Base-by-base conservation (phyloP, 2,329 filamentous ascomycete species). In the Endoconidiophora laricicola region DNA sequence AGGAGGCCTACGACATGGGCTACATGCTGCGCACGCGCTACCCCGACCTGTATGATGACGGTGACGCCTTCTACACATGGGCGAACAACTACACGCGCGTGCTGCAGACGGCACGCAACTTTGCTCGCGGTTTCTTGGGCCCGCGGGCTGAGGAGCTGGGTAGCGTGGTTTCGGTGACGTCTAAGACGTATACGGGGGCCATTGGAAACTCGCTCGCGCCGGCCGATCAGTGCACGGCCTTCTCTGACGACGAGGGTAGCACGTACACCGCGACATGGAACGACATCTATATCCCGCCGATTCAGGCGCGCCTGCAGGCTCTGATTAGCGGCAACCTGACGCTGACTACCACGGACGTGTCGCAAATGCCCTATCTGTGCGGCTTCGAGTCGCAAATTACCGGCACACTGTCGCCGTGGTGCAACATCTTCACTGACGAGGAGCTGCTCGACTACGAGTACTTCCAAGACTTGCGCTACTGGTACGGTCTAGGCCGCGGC, bases 361-460 rank as follows among this genome's bases (percentile, higher is more conserved):
- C 64, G 6, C 69, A 72, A 42, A 77, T 83, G 46, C 78, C 78
- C 0, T 82, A 83, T 56, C 67, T 83, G n/a, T 85, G 80, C 56
- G 80, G 78, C 3, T 84, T 81, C 53, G 80, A 85, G 57, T 77
- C 72, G 2, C 79, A 83, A 57, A 81, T 83, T 55, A 76, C 69
- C 0, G 79, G 79, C 1, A 64, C 63, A 2, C 60, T 74, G 3
- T 81, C 76, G 3, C 74, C 78, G 0, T 83, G 75, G 66, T 83
- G 80, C 59, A 65, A 66, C 46, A 66, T 80, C 14, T 78, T 81
- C 57, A 78, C 71, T 2, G 66, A 79, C 33, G 65, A 74, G 2
- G 80, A 84, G 60, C 67, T 81, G 49, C 65, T 71, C 26, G 63
- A 73, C 56, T 83, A 83, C 55, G 78, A 83, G 57, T 84, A 83